A percentile compares a stretch with the other conserved stretches of the same genome.
Evolutionary conservation across 1,139 yeast genomes (phyloP).

Genomic region (Suhomyces maxii): DNA sequence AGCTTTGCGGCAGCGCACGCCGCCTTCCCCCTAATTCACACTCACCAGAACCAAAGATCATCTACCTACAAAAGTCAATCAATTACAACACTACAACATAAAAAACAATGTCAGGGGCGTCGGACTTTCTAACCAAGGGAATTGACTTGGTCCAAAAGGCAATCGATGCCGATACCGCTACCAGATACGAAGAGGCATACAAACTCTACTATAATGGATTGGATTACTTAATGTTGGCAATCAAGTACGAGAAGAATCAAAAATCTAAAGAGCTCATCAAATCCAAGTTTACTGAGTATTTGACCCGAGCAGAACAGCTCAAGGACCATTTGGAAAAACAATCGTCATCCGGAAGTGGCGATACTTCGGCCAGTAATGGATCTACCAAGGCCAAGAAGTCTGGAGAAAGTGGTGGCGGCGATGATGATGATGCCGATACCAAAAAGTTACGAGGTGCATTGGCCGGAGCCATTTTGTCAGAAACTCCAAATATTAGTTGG

Average conservation of each 20-base stretch:
- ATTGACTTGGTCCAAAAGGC: constrained; percentile 93
- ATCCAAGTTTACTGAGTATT: constrained; percentile 86
- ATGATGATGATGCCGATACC: constrained; percentile 76
- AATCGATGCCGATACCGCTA: constrained; percentile 90
- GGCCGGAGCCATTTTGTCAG: constrained; percentile 88
- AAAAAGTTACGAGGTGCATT: constrained; percentile 89
- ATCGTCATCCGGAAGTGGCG: constrained; percentile 43
- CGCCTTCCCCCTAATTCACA: background rate
- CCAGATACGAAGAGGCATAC: constrained; percentile 91
- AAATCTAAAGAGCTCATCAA: constrained; percentile 86
- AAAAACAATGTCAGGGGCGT: constrained; percentile 41
- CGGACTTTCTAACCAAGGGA: constrained; percentile 89
- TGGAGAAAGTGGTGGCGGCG: constrained; percentile 39
- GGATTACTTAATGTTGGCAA: constrained; percentile 92
- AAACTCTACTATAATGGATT: constrained; percentile 89
- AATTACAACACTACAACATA: background rate
- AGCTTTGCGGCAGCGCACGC: background rate
- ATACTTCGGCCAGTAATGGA: constrained; percentile 52
- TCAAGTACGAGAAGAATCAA: constrained; percentile 92
- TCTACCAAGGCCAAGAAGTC: constrained; percentile 59
- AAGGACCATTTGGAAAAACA: constrained; percentile 84
- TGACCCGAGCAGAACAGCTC: constrained; percentile 90
- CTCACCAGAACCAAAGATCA: background rate
- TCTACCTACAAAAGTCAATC: background rate
- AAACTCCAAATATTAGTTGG: constrained; percentile 94